Base-by-base conservation (phyloP, 2,329 filamentous ascomycete genomes). In the Chaetomium globosum region DNA sequence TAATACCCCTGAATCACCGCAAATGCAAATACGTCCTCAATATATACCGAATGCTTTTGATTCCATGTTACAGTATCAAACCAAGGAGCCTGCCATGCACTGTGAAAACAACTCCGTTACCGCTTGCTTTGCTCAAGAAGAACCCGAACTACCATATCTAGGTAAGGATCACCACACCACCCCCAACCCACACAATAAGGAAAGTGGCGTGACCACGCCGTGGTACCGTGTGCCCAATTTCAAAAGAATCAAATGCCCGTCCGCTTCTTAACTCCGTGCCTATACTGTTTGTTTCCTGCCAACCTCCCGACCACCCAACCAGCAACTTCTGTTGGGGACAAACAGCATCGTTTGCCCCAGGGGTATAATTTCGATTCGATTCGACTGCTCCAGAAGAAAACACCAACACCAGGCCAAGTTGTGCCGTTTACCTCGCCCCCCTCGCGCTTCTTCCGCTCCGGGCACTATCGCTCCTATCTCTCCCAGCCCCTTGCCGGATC, bases 401-500 rank as follows among this genome's bases (percentile, higher is more conserved):
- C 19, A 46, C 52, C 52, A n/a, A 49, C 28, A 26, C 26, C 19
- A n/a, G 49, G 7, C n/a, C 19, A n/a, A 19, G 7, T 43, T 30
- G 5, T 26, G 58, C 6, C 26, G 26, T 26, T 70, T 60, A 70
- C 39, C 68, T 68, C 48, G 48, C 28, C 33, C 61, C 52, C 39
- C 68, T 53, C 9, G 53, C 49, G 28, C 69, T 43, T 52, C 57
- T 60, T 13, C 12, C 33, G 5, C 67, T 71, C 58, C 66, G 69
- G 6, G 77, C 74, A 67, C 80, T 82, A 58, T 77, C 77, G 70
- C 80, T 81, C 66, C 80, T 77, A 61, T 81, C 78, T 59, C 80
- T 77, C 65, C 79, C 79, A 36, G 80, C 80, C 55, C 83, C 83
- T 69, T 85, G 82, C 63, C 80, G 78, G 51, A 93, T 82, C 1